Percentiles rank a stretch among this genome's conserved stretches.
These are phyloP conservation scores for Musa acuminata DNA, from an alignment of 176 grass and related monocot species.

Conservation along the genomic window DNA sequence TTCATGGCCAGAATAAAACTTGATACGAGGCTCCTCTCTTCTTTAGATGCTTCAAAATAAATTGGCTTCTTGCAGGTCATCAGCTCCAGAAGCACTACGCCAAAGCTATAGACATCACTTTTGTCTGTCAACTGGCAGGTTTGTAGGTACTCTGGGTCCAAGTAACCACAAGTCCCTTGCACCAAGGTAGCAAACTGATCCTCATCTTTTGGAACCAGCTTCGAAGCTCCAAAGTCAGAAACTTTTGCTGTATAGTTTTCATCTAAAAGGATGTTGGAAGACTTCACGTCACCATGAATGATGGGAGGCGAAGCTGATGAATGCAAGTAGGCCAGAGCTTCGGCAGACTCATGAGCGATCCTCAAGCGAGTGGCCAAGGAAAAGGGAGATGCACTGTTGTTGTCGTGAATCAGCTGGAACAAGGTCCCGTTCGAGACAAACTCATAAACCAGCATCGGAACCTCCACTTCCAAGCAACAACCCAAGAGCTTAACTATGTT, in stretches of 20 bases:
- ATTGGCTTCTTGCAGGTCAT: not conserved
- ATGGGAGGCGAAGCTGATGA: too few species aligned
- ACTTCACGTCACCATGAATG: too few species aligned
- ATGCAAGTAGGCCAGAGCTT: too few species aligned
- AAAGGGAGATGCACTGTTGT: too few species aligned
- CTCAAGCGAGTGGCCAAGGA: too few species aligned
- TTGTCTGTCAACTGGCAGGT: constrained; percentile 1
- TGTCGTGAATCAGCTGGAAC: too few species aligned
- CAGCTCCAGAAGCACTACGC: not conserved
- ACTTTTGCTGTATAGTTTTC: constrained; percentile 1
- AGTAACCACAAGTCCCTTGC: constrained; percentile 7
- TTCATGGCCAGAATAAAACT: not conserved
- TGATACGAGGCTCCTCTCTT: not conserved
- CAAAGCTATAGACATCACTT: constrained; percentile 15
- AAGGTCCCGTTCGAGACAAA: too few species aligned
- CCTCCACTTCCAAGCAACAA: too few species aligned
- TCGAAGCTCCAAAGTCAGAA: constrained; percentile 9
- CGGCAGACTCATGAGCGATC: too few species aligned
- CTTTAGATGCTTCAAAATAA: not conserved
- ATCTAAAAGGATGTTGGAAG: too few species aligned
- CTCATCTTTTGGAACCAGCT: not conserved
- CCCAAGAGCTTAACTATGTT: too few species aligned
- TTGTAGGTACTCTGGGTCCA: constrained; percentile 2
- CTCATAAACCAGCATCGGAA: too few species aligned
- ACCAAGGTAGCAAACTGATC: not conserved